phyloP scores from a whole-genome alignment of 148 eudicot species.

The Agrostemma githago region DNA sequence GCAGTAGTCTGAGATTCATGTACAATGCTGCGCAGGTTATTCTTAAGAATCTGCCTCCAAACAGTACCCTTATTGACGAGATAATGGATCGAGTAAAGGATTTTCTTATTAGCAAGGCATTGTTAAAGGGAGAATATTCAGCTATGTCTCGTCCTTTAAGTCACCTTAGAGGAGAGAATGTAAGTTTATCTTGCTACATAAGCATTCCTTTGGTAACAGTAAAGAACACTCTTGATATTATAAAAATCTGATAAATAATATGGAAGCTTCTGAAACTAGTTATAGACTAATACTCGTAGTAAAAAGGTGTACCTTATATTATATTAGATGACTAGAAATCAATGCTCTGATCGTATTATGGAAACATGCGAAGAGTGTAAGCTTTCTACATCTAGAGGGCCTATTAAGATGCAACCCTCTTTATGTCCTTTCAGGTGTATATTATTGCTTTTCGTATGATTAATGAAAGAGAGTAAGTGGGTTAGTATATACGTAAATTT shows the following conservation, averaged over 20 bases:
- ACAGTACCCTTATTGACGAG: constrained; percentile 81
- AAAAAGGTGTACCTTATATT: background rate
- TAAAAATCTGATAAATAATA: background rate
- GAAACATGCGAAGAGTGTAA: background rate
- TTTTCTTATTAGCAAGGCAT: constrained; percentile 79
- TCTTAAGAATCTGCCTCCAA: constrained; percentile 92
- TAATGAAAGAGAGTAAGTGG: background rate
- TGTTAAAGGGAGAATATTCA: constrained; percentile 82
- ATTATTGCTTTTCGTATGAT: too few species aligned
- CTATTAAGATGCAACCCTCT: too few species aligned
- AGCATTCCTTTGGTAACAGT: background rate
- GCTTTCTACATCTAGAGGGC: background rate
- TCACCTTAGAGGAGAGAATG: constrained; percentile 72
- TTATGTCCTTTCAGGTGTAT: too few species aligned
- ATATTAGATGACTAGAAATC: background rate
- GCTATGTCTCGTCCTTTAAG: constrained; percentile 55
- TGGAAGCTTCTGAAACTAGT: background rate
- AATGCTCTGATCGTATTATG: background rate
- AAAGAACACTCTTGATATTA: background rate
- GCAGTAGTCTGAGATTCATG: constrained; percentile 7
- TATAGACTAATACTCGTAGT: background rate
- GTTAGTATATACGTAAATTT: background rate
- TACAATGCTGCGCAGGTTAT: constrained; percentile 52
- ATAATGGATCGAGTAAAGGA: constrained; percentile 81
- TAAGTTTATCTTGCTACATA: constrained; percentile 34